Percentiles rank a stretch among this genome's conserved stretches.
Evolutionary conservation across 768 basidiomycete genomes (phyloP).

Genomic region (Auricularia cornea): DNA sequence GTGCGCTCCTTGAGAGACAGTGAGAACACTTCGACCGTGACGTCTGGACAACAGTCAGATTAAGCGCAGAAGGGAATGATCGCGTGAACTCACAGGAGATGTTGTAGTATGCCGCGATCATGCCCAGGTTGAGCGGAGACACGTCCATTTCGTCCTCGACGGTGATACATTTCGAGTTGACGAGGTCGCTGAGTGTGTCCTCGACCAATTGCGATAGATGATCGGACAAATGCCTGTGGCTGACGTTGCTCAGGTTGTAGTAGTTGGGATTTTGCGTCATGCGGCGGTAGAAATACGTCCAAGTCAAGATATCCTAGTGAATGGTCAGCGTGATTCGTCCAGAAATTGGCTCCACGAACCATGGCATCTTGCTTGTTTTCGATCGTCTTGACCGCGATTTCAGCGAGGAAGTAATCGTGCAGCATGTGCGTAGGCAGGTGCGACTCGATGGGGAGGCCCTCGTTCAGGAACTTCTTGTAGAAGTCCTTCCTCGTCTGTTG

Average conservation of each 20-base stretch:
- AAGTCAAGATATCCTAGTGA: constrained; percentile 84
- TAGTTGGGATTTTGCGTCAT: constrained; percentile 98
- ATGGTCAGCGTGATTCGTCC: background rate
- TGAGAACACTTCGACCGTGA: constrained; percentile 95
- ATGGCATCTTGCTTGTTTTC: constrained; percentile 98
- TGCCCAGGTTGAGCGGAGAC: constrained; percentile 86
- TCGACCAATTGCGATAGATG: constrained; percentile 96
- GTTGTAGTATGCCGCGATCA: constrained; percentile 97
- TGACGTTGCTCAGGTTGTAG: constrained; percentile 91
- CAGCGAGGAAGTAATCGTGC: constrained; percentile 96
- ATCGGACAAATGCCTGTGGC: constrained; percentile 90
- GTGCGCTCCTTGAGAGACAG: constrained; percentile 92
- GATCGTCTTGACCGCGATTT: constrained; percentile 97
- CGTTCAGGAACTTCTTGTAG: constrained; percentile 95
- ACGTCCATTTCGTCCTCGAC: constrained; percentile 96
- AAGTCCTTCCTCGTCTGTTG: constrained; percentile 98
- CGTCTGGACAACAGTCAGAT: constrained; percentile 43
- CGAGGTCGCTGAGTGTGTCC: constrained; percentile 81
- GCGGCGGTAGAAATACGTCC: constrained; percentile 97
- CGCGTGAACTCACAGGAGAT: constrained; percentile 61
- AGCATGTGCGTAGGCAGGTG: constrained; percentile 83
- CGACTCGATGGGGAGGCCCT: constrained; percentile 96
- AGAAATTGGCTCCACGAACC: constrained; percentile 34
- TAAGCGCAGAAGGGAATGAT: background rate
- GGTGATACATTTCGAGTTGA: constrained; percentile 89